phyloP scores from a whole-genome alignment of 306 rosid species.

The Erythrophleum fordii region DNA sequence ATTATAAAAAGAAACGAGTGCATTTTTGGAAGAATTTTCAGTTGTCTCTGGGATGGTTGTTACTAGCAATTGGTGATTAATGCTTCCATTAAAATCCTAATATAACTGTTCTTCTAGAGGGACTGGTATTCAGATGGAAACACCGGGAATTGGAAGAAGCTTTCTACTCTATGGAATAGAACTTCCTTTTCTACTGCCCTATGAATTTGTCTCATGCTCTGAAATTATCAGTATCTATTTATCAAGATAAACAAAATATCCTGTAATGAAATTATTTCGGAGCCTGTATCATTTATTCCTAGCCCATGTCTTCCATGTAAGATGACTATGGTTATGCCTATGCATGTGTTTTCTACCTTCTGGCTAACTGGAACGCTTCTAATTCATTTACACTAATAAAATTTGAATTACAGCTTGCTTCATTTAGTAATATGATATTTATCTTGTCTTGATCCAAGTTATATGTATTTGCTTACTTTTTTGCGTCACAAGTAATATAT shows the following conservation, averaged over 20 bases:
- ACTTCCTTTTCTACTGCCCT: not conserved
- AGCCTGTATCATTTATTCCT: not conserved
- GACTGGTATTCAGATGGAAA: not conserved
- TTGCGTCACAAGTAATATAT: not conserved
- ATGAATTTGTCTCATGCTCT: not conserved
- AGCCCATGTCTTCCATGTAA: not conserved
- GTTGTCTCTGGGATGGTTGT: not conserved
- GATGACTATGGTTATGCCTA: conserved; percentile 11
- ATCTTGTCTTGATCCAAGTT: no score
- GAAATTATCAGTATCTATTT: not conserved
- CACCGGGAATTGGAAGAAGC: not conserved
- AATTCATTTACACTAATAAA: not conserved
- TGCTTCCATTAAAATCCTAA: not conserved
- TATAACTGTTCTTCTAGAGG: not conserved
- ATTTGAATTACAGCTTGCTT: not conserved
- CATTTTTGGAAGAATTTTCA: conserved; percentile 2
- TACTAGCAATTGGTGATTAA: conserved; percentile 16
- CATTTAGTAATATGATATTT: no score
- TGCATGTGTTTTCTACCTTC: conserved; percentile 16
- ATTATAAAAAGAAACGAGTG: not conserved
- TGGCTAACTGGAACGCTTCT: conserved; percentile 1
- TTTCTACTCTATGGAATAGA: not conserved
- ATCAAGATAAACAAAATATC: conserved; percentile 12
- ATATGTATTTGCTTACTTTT: no score
- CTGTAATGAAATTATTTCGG: conserved; percentile 19